These are phyloP conservation scores for Coemansia sp. DNA, from an alignment of 192 early-diverging fungal species.

Conservation along the genomic window DNA sequence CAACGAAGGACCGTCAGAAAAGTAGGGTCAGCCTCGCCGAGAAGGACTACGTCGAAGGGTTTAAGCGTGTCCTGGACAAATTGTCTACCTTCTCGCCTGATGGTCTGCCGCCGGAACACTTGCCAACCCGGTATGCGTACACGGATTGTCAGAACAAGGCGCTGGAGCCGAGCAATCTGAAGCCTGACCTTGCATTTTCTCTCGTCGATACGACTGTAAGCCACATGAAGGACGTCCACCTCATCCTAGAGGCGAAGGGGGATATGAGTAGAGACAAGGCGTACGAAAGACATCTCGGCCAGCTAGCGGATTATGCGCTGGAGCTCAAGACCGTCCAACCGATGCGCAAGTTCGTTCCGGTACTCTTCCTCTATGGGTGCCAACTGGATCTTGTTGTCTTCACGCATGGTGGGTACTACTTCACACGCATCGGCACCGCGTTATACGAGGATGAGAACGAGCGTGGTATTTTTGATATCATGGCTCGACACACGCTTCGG, in stretches of 20 bases:
- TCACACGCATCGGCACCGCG: slow-evolving; percentile 2
- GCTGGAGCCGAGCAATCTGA: background rate
- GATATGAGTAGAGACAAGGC: background rate
- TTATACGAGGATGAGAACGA: background rate
- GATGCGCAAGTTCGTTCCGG: slow-evolving; percentile 24
- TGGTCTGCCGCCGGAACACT: background rate
- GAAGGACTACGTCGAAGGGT: background rate
- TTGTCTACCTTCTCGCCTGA: background rate
- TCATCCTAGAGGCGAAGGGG: background rate
- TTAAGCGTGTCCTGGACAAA: background rate
- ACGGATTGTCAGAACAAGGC: background rate
- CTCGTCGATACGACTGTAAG: background rate
- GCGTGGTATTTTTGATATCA: background rate
- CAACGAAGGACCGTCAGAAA: background rate
- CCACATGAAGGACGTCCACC: background rate
- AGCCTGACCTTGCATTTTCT: background rate
- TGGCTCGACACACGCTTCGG: background rate
- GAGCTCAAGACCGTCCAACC: slow-evolving; percentile 18
- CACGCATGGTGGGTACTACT: slow-evolving; percentile 12
- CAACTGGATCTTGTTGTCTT: slow-evolving; percentile 23
- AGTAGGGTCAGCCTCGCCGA: background rate
- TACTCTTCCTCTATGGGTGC: slow-evolving; percentile 19
- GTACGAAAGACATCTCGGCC: slow-evolving; percentile 19
- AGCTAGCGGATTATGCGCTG: slow-evolving; percentile 29
- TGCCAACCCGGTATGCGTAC: background rate